Conservation (phyloP, 2,329 filamentous ascomycete species). For the Boeremia lycopersici region DNA sequence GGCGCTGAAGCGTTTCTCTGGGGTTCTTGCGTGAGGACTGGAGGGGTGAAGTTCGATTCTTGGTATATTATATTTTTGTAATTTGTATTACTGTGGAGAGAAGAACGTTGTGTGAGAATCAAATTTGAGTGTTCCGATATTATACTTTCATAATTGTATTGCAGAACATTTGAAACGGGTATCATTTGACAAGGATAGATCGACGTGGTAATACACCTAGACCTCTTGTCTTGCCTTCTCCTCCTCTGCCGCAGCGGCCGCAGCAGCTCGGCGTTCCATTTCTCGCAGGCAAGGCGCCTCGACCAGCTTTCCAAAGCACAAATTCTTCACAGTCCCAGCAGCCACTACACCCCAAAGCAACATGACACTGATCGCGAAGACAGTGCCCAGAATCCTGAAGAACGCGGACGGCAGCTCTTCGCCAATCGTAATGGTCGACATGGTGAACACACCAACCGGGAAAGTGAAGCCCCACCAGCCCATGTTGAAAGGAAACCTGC, state of each 20-base stretch:
- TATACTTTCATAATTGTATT: not conserved
- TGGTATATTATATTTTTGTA: too few species aligned
- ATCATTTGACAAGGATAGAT: not conserved
- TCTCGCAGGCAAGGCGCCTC: slow-evolving; percentile 59
- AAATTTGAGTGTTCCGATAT: too few species aligned
- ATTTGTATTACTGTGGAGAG: too few species aligned
- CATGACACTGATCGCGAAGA: slow-evolving; percentile 57
- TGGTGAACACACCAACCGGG: slow-evolving; percentile 57
- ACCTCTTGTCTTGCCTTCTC: slow-evolving; percentile 15
- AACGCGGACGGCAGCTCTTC: slow-evolving; percentile 61
- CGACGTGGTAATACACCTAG: not conserved
- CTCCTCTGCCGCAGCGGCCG: slow-evolving; percentile 13
- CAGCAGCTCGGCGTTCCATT: slow-evolving; percentile 27
- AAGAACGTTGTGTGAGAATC: too few species aligned
- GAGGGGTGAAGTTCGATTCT: too few species aligned
- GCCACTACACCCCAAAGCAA: slow-evolving; percentile 62
- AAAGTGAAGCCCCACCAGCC: slow-evolving; percentile 68
- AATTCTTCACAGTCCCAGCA: slow-evolving; percentile 54
- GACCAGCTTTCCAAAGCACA: slow-evolving; percentile 57
- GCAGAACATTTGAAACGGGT: not conserved
- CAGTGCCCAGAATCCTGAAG: slow-evolving; percentile 61
- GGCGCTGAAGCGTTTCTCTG: not conserved
- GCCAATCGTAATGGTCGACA: slow-evolving; percentile 53
- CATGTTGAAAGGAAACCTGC: slow-evolving; percentile 63
- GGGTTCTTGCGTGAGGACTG: not conserved